These are phyloP conservation scores for Microbotryomycetes sp. DNA, from an alignment of 1,284 basidiomycete species.

Conservation along the genomic window DNA sequence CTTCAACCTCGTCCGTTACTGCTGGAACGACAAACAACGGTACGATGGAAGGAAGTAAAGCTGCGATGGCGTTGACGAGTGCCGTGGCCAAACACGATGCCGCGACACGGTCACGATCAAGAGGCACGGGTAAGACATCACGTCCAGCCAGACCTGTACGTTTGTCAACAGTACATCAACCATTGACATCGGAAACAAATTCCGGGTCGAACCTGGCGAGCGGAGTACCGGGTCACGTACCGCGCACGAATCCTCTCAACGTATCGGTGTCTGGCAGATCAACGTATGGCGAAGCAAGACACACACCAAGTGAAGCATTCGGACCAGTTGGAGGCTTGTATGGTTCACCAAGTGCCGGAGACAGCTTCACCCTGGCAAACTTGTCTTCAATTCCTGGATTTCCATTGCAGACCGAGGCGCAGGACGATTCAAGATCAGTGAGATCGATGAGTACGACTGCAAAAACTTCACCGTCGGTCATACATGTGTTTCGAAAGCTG, in stretches of 20 bases:
- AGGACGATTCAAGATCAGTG: conserved; percentile 69
- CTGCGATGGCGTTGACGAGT: background rate
- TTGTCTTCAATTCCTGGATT: conserved; percentile 63
- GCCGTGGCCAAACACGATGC: background rate
- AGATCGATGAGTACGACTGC: conserved; percentile 39
- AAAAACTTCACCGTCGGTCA: background rate
- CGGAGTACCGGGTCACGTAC: no score
- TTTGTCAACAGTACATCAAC: background rate
- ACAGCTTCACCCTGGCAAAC: conserved; percentile 5
- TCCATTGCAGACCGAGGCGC: conserved; percentile 51
- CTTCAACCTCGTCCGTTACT: background rate
- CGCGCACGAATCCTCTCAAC: no score
- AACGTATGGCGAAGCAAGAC: background rate
- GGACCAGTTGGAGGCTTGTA: background rate
- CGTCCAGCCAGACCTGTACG: background rate
- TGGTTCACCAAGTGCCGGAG: background rate
- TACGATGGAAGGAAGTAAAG: no score
- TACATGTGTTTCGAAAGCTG: conserved; percentile 57
- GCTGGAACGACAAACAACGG: background rate
- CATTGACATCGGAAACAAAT: background rate
- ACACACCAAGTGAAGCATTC: background rate
- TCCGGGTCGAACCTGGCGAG: no score
- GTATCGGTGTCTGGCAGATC: no score
- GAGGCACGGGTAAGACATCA: no score
- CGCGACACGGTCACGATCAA: background rate